phyloP scores from a whole-genome alignment of 2,329 filamentous ascomycete species.

The Neofusicoccum cordaticola region DNA sequence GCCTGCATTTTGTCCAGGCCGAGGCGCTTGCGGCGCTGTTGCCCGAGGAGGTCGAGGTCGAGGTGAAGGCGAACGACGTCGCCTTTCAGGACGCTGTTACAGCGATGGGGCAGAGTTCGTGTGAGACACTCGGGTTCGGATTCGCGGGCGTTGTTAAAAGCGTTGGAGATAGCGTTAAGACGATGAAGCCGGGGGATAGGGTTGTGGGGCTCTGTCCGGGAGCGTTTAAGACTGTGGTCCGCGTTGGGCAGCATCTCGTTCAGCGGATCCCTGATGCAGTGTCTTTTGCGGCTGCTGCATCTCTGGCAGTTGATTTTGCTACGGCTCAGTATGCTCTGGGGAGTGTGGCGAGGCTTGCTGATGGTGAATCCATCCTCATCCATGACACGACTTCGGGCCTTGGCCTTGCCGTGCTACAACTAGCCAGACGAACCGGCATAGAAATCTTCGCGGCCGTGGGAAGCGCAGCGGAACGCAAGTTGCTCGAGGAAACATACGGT shows the following conservation, averaged over 20 bases:
- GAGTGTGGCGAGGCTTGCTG: constrained; percentile 18
- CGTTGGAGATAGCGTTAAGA: no score
- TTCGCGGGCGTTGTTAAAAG: not conserved
- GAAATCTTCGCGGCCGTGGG: constrained; percentile 19
- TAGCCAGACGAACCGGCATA: constrained; percentile 14
- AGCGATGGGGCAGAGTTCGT: no score
- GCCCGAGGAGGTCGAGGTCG: constrained; percentile 21
- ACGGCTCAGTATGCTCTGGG: constrained; percentile 20
- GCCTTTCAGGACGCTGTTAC: no score
- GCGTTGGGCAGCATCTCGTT: not conserved
- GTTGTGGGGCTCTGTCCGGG: no score
- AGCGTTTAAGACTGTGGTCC: not conserved
- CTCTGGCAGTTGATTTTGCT: not conserved
- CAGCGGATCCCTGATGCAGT: not conserved
- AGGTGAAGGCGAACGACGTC: constrained; percentile 19
- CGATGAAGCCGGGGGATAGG: no score
- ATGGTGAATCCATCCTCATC: constrained; percentile 27
- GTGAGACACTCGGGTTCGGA: no score
- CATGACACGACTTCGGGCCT: constrained; percentile 20
- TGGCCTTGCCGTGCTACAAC: constrained; percentile 20
- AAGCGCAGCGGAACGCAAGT: constrained; percentile 7
- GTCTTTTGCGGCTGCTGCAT: not conserved
- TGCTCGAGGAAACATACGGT: not conserved
- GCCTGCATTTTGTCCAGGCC: not conserved
- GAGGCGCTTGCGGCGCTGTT: not conserved